Base-by-base conservation (phyloP, 2,329 filamentous ascomycete genomes). In the Aspergillus ibericus region DNA sequence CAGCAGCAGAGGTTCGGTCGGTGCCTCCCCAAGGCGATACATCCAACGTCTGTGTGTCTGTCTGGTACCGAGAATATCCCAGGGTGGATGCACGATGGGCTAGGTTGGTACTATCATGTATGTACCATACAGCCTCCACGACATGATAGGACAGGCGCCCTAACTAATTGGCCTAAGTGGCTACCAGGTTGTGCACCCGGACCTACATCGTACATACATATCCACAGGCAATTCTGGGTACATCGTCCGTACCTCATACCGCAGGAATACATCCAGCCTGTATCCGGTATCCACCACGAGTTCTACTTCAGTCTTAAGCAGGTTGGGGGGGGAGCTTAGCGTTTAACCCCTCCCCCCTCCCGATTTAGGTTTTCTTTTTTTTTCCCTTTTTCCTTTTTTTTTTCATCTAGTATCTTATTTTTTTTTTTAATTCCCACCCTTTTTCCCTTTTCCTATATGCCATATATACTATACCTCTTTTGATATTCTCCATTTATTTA, bases 271-370 rank as follows among this genome's bases (percentile, higher is more conserved):
- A 32, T 29, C 22, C 22, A 42, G n/a, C n/a, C 38, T 44, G 51
- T 42, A 44, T 32, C 51, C 51, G 44, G 51, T 42, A 44, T 32
- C 51, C 51, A 53, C 51, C 40, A 48, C 44, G 44, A 48, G 51
- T 34, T 53, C 25, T 40, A 32, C 29, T 32, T 32, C 29, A 53
- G 35, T 22, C 29, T 32, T 32, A 40, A 53, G 35, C 35, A 36
- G 36, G 51, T 42, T 22, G 29, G 27, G 7, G 9, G 7, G 20
- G 34, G 44, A 27, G 36, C n/a, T 53, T 53, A 53, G 51, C 51
- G 51, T 42, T 50, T 50, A 34, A 32, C 16, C 8, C 18, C 5
- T 25, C 29, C 29, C 47, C 16, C 16, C 20, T 16, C 15, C 20
- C 22, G 15, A 16, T 13, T 38, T 25, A 7, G 18, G 15, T 2